Evolutionary conservation across 1,139 yeast genomes (phyloP), one percentile per base, ranked within the genome.

Genomic region (Yamadazyma membranifaciens): DNA sequence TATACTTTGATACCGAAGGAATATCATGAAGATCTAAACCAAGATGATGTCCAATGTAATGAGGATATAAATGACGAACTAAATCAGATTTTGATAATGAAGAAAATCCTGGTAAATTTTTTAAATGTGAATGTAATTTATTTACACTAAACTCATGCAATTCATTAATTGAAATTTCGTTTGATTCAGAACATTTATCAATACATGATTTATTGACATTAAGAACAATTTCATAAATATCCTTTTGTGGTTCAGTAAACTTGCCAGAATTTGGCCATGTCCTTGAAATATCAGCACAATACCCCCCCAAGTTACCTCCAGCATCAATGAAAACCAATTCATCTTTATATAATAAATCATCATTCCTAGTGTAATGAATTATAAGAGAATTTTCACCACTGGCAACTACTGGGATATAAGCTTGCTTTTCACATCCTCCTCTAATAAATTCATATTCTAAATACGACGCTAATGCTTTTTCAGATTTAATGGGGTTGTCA

Each of bases 391-490:
- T 89, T 17, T 75, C 63, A 2, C 98, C 98, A 33, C 96, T 86
- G 2, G 98, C 99, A 7, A 94, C 95, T 9, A 94, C 99, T 0
- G 99, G 98, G 25, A 91, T 78, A 57, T 94, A 94, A 0, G 97
- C 98, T 34, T 85, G 80, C 47, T 80, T 80, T 47, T 88, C 95
- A 61, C 97, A 89, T 0, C 98, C 98, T 22, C 91, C 88, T 38
- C 79, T 72, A 7, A 86, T 78, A 60, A 92, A 91, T 53, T 83
- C 78, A 59, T 87, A 87, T 47, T 91, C 96, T 45, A 94, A 67
- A 55, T 71, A 89, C n/a, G 95, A 79, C 16, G 85, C 87, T 37
- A 92, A 67, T 2, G 88, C 80, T 54, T 85, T 78, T 60, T 94
- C 99, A 6, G 84, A 78, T 37, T 66, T 62, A 52, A 91, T 78